Evolutionary conservation across 352 stramenopile genomes (phyloP).

Genomic region (Lagenidium sp.): DNA sequence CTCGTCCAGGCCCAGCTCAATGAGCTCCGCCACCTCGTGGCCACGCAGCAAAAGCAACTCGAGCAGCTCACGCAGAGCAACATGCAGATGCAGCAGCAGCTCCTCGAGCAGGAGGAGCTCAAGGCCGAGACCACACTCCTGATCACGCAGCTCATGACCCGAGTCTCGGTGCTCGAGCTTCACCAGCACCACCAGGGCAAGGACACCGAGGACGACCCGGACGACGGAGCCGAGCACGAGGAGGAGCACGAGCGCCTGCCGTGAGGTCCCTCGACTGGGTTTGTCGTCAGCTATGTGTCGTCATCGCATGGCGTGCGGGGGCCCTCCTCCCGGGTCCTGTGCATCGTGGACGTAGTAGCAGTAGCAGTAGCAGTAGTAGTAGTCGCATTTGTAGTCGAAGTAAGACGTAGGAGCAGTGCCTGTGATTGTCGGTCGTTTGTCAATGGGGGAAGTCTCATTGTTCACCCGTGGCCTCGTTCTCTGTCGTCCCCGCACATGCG

Average conservation of each 20-base stretch:
- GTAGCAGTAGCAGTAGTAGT: too few species aligned
- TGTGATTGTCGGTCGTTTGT: too few species aligned
- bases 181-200: constrained; percentile 19
- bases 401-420: too few species aligned
- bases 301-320: too few species aligned
- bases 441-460: too few species aligned
- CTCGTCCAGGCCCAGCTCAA: constrained; percentile 28
- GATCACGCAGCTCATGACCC: constrained; percentile 81
- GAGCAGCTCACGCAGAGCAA: constrained; percentile 66
- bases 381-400: too few species aligned
- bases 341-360: too few species aligned
- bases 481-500: too few species aligned
- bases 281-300: too few species aligned
- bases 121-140: constrained; percentile 81
- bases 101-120: constrained; percentile 71
- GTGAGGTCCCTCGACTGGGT: too few species aligned
- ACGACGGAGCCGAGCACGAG: constrained; percentile 21
- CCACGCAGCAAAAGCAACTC: constrained; percentile 57
- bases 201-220: constrained; percentile 14
- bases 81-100: constrained; percentile 71
- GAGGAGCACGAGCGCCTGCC: constrained; percentile 12
- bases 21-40: constrained; percentile 42
- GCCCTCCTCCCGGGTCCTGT: too few species aligned
- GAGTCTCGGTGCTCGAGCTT: constrained; percentile 71
- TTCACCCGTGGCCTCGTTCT: too few species aligned